Evolutionary conservation across 169 alveolate genomes (phyloP).

Genomic region (Eimeria necatrix): DNA sequence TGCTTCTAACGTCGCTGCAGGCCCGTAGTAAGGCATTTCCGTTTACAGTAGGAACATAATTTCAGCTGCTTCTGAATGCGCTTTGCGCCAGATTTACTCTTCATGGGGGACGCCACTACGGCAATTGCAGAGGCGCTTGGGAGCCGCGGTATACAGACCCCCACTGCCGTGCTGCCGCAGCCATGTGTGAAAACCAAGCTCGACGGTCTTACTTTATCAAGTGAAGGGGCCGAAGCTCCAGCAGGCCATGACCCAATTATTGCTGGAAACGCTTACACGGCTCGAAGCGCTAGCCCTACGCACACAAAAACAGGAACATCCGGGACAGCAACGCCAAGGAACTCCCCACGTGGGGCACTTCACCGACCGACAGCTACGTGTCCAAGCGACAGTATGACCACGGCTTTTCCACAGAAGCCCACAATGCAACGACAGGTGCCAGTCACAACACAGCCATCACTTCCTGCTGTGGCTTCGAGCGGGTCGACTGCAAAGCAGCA

Average conservation of each 20-base stretch:
- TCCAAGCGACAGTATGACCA: neutral
- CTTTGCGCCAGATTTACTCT: conserved; percentile 47
- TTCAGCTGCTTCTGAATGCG: too few species aligned
- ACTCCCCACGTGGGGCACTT: conserved; percentile 64
- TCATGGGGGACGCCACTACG: conserved; percentile 63
- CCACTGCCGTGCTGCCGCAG: conserved; percentile 65
- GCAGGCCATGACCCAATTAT: neutral
- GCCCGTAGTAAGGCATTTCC: too few species aligned
- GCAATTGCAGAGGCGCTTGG: conserved; percentile 73
- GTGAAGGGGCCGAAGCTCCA: conserved; percentile 28
- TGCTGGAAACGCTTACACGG: neutral
- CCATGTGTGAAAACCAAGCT: conserved; percentile 37
- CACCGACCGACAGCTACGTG: conserved; percentile 22
- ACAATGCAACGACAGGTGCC: conserved; percentile 17
- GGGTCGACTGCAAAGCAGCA: conserved; percentile 41
- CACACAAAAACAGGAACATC: neutral
- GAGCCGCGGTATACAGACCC: conserved; percentile 47
- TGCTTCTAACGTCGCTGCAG: neutral
- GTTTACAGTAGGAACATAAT: too few species aligned
- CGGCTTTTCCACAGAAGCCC: conserved; percentile 10
- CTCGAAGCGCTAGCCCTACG: conserved; percentile 32
- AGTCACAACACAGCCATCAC: neutral
- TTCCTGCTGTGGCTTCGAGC: conserved; percentile 16
- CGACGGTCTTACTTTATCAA: conserved; percentile 46
- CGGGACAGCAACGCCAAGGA: conserved; percentile 35